Evolutionary conservation across 768 basidiomycete genomes (phyloP), one percentile per base, ranked within the genome.

Genomic region (Pulveroboletus sp.): DNA sequence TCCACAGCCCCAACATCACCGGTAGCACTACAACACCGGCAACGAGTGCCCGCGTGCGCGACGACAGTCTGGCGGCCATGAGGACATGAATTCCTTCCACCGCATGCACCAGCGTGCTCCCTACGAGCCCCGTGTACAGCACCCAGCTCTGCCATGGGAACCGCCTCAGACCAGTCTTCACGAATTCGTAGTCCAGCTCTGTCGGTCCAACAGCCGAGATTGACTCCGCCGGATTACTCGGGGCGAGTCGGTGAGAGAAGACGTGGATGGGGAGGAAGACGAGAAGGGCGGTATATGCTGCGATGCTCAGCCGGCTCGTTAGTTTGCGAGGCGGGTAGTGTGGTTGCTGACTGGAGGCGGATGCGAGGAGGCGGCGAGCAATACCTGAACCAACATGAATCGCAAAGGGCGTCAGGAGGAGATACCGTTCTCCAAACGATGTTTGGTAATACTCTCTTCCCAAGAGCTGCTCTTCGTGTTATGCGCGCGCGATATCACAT

Each of bases 371-470:
- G 3, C 89, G 81, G 54, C 84, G 84, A 8, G 76, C 57, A n/a
- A 79, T 51, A 4, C 79, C 81, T 1, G 86, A 75, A 6, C 79
- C 50, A 18, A 81, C 66, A 60, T 93, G 91, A 8, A 83, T 60
- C 28, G 70, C 69, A n/a, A 94, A 67, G 0, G 91, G 90, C 1
- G 71, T 69, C 30, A 87, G 71, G 9, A 93, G 72, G 11, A 92
- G 78, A 38, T 80, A 78, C 36, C 74, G 79, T 66, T 93, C 89
- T 18, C 79, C 79, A 45, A 83, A 75, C 0, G 69, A 49, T 0
- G 85, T 86, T 62, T 93, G 89, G 65, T 94, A 93, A 68, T 90
- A 91, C 68, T 91, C 90, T 46, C 90, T 72, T 9, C 89, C 88
- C 11, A 94, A 73, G 39, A 93, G 72, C 35, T 35, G 15, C 33